Percentiles rank a stretch among this genome's conserved stretches.
Conservation (phyloP, 129 eudicot species). For the Ambrosia trifida region DNA sequence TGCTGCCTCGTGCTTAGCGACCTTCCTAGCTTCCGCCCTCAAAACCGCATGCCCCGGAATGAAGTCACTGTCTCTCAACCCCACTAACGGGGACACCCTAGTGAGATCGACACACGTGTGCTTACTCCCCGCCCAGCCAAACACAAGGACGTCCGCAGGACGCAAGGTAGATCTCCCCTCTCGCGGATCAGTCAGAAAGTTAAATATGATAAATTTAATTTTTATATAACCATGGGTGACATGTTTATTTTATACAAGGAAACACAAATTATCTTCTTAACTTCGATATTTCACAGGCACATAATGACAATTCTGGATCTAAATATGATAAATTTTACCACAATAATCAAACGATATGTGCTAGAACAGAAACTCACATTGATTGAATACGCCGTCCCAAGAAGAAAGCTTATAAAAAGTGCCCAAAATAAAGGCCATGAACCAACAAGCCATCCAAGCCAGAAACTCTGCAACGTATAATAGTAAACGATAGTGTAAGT, state of each 20-base stretch:
- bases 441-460: conserved; percentile 81
- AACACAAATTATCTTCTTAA: background rate
- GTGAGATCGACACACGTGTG: no score
- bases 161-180: no score
- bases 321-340: background rate
- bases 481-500: conserved; percentile 11
- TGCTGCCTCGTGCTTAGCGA: no score
- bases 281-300: background rate
- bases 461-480: conserved; percentile 63
- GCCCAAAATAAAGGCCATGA: conserved; percentile 97
- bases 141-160: no score
- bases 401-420: conserved; percentile 81
- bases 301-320: background rate
- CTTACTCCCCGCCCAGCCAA: no score
- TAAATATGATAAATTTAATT: no score
- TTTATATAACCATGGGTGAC: background rate
- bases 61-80: no score
- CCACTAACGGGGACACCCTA: no score
- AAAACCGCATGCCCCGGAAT: no score
- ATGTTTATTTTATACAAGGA: background rate
- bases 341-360: conserved; percentile 19
- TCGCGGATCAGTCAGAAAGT: no score
- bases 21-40: no score
- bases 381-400: conserved; percentile 93
- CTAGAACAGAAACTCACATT: conserved; percentile 57